These are phyloP conservation scores for Elsinoe arachidis DNA, from an alignment of 2,329 filamentous ascomycete species.

Conservation along the genomic window DNA sequence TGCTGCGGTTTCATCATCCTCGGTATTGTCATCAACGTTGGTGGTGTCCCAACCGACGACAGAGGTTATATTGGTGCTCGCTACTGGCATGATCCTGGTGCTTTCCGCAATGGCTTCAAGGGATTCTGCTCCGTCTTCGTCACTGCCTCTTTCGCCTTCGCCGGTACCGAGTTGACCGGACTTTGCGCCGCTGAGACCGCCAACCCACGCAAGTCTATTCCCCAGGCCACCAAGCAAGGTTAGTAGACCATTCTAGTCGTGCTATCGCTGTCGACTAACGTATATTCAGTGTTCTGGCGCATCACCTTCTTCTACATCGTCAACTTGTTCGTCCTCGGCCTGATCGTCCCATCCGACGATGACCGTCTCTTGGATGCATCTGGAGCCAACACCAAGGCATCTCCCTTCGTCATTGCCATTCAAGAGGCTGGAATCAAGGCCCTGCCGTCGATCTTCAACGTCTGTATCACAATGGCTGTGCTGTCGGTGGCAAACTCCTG, in stretches of 20 bases:
- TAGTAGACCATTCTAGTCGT: background rate
- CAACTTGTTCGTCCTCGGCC: constrained; percentile 19
- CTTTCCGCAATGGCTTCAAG: constrained; percentile 51
- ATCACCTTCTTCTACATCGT: constrained; percentile 21
- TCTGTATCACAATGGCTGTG: constrained; percentile 51
- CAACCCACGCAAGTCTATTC: constrained; percentile 37
- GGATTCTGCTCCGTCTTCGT: constrained; percentile 57
- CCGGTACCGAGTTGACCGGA: constrained; percentile 50
- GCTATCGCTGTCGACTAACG: background rate
- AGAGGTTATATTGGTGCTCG: constrained; percentile 52
- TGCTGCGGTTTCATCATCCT: constrained; percentile 57
- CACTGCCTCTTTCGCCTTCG: constrained; percentile 55
- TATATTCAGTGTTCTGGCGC: constrained; percentile 18
- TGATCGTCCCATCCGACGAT: constrained; percentile 20
- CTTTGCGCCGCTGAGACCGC: constrained; percentile 42
- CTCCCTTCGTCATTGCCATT: constrained; percentile 58
- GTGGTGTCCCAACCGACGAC: constrained; percentile 47
- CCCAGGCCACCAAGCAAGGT: constrained; percentile 18
- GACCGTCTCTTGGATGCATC: constrained; percentile 26
- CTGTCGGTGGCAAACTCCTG: constrained; percentile 49
- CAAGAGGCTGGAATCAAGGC: constrained; percentile 48
- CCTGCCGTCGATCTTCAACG: constrained; percentile 56
- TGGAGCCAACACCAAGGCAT: constrained; percentile 35
- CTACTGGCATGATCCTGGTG: constrained; percentile 34
- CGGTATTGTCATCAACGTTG: constrained; percentile 51